Evolutionary conservation across 1,284 basidiomycete species (phyloP), one percentile per base, ranked within the genome.

Genomic region (Coriolopsis trogii): DNA sequence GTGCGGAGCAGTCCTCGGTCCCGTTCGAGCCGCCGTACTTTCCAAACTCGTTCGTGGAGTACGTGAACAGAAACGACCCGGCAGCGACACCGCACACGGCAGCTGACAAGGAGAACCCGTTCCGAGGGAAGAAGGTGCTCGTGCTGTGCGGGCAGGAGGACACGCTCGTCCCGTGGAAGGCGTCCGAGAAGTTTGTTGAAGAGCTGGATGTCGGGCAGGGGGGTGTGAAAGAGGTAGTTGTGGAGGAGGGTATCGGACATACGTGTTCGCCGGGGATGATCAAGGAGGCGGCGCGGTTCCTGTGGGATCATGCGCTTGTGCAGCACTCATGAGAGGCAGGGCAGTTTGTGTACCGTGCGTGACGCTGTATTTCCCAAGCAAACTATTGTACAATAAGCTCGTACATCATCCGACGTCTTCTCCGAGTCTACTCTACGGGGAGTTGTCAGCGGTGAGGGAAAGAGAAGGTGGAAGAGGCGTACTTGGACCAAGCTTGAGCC

Each of bases 111-210:
- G 46, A 44, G 10, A 87, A 88, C 59, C 81, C 83, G 2, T 92
- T 88, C 67, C 53, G 75, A 2, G 82, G 80, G 0, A 91, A 90
- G 70, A 82, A 81, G 61, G 77, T 93, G 18, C 72, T 91, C 5
- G 80, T 87, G 0, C 68, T 92, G 10, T 84, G 83, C 4, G 89
- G 85, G 1, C 76, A 60, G 41, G 70, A 66, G 33, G 85, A 87
- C 62, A 65, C 58, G 20, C 55, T 85, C 12, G 85, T 87, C 18
- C 85, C 84, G 7, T 86, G 81, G 79, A 58, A 59, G 24, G 72
- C 76, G 6, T 78, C 77, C 49, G 41, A 73, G 53, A 61, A 65
- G 13, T 87, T 87, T 61, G 78, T 85, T 0, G 71, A 78, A 0
- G 63, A 61, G 3, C 63, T 87, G 31, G 68, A 78, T 24, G 78